Base-by-base conservation (phyloP, 2,329 filamentous ascomycete genomes). In the Aspergillus quadrilineatus region DNA sequence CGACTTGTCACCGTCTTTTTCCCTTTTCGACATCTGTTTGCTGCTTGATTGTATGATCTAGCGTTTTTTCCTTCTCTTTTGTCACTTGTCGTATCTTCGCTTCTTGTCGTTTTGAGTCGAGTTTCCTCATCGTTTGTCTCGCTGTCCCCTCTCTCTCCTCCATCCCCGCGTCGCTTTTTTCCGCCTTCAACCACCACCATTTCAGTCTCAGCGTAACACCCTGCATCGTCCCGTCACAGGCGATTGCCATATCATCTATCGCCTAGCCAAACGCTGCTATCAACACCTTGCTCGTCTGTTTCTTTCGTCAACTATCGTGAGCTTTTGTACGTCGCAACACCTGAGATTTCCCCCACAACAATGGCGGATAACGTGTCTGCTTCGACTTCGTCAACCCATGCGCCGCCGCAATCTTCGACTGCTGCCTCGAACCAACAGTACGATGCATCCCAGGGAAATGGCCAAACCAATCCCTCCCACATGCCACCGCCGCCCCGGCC, bases 401-500 rank as follows among this genome's bases (percentile, higher is more conserved):
- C 89, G 51, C 84, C 89, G 51, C 84, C 88, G 55, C 85, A 89
- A 73, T 77, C 83, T 60, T 84, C 87, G 67, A 80, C 85, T 65
- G 88, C 86, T 69, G 87, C 87, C 64, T 87, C 89, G 66, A 90
- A 89, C 71, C 79, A 80, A 65, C 75, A 76, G 73, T 92, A 89
- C 76, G 89, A 92, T 71, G 86, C 85, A 71, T 82, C 83, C 65
- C 89, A 90, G 77, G 76, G 75, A 66, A 88, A 88, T 71, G 83
- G 82, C 64, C 88, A 90, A 77, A 77, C 80, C 62, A 87, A 87
- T 72, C 82, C 86, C 62, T 78, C 84, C 64, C 89, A 94, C 75
- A 92, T 97, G 89, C 89, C 90, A 57, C 92, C 93, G 56, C 92
- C 92, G 60, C 89, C 92, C 65, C 86, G 96, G 60, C 89, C 95